Evolutionary conservation across 2,329 filamentous ascomycete genomes (phyloP), one percentile per base, ranked within the genome.

Genomic region (Didymella glomerata): DNA sequence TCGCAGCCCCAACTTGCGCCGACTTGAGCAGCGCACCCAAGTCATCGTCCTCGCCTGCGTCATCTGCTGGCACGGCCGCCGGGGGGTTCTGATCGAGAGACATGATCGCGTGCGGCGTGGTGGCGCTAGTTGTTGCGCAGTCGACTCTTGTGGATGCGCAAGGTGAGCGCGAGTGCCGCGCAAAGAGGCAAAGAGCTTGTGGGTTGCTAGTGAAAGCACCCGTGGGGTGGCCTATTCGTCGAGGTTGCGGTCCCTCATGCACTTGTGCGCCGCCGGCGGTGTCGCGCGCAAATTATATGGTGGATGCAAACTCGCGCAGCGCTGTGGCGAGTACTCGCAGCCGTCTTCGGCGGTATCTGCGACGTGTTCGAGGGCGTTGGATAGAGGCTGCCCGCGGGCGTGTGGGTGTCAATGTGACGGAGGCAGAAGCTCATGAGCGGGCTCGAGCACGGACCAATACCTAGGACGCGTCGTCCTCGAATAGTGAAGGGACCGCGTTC

Each of bases 61-160:
- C 59, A 54, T 53, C 45, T 27, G n/a, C 25, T 32, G 55, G 54
- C 36, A 47, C 60, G 48, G 51, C 59, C 11, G 49, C 52, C 13
- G 60, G 53, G 8, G 65, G 62, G 47, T 61, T 64, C 22, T 51
- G 57, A 5, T 67, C 62, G 54, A 59, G 57, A 52, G 66, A 65
- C 69, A 72, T 72, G 57, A 62, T 70, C 55, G 69, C 66, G 68
- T 65, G 66, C 34, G 57, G 56, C 46, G 48, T 18, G 16, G 28
- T 28, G 14, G 30, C 36, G n/a, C 41, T 3, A 46, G 18, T n/a
- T 25, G 24, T 34, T 28, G 52, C 36, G 46, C 47, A 34, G 13
- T 38, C 34, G 22, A 25, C 40, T 32, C 36, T 3, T n/a, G 10
- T 18, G 11, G 6, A 25, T 14, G 34, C 22, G 30, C 18, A 10